Evolutionary conservation across 225 moss, liverwort and hornwort species (phyloP).

Genomic region (Marchantia paleacea): DNA sequence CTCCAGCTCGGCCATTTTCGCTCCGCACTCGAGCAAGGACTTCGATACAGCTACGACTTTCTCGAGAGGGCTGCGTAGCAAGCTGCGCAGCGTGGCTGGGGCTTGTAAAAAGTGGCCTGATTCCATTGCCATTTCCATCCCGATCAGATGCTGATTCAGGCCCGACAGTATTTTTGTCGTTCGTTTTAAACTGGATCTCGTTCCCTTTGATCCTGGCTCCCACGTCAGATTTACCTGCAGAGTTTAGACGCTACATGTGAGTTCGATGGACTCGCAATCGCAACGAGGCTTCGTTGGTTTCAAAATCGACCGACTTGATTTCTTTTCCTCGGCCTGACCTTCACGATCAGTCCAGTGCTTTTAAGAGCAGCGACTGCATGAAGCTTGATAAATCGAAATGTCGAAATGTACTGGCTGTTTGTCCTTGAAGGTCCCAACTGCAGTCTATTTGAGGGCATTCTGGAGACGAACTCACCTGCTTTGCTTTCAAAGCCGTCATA

Average conservation of each 20-base stretch:
- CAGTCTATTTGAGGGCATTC: too few relatives aligned
- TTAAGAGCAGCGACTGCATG: too few relatives aligned
- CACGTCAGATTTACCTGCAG: constrained; percentile 34
- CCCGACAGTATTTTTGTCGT: constrained; percentile 32
- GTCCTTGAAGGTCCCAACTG: too few relatives aligned
- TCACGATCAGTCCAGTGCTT: not conserved
- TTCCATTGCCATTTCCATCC: constrained; percentile 42
- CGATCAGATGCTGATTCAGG: constrained; percentile 40
- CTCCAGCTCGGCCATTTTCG: not conserved
- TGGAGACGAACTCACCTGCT: constrained; percentile 25
- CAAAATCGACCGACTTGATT: too few relatives aligned
- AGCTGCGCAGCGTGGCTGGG: constrained; percentile 26
- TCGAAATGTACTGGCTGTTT: not conserved
- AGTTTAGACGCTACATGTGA: not conserved
- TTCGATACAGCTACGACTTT: constrained; percentile 28
- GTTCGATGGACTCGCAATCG: not conserved
- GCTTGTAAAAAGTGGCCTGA: constrained; percentile 42
- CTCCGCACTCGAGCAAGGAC: constrained; percentile 30
- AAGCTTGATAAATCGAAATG: too few relatives aligned
- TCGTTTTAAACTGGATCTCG: constrained; percentile 13
- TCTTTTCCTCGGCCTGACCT: not conserved
- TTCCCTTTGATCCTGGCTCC: constrained; percentile 29
- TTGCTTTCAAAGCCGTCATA: constrained; percentile 26
- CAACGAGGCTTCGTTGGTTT: too few relatives aligned
- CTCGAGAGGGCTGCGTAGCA: constrained; percentile 29